Evolutionary conservation across 1,284 basidiomycete genomes (phyloP).

Genomic region (Ceratobasidium sp.): DNA sequence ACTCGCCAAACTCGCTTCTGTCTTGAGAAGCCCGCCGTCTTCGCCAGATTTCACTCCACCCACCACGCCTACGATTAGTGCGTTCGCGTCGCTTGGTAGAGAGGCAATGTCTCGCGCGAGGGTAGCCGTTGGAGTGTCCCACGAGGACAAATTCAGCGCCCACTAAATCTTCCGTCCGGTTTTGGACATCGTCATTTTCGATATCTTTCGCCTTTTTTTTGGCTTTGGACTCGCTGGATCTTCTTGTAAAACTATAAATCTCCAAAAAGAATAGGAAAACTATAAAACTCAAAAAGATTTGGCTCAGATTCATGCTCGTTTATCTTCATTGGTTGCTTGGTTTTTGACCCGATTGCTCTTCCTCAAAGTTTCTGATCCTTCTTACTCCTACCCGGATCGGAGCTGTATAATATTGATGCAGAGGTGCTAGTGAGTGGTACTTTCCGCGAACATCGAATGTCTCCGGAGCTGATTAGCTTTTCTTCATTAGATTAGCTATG

Average conservation of each 20-base stretch:
- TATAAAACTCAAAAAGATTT: neutral
- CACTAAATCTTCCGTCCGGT: neutral
- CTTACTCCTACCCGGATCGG: too few species aligned
- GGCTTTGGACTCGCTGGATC: too few species aligned
- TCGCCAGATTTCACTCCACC: neutral
- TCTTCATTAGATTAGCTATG: too few species aligned
- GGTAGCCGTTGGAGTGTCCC: neutral
- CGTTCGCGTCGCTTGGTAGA: neutral
- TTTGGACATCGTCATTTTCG: neutral
- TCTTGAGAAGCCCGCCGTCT: slow-evolving; percentile 2
- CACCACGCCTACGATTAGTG: neutral
- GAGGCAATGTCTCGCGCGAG: neutral
- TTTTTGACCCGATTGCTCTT: too few species aligned
- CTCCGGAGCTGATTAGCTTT: too few species aligned
- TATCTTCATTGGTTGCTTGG: too few species aligned
- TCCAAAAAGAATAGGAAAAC: slow-evolving; percentile 5
- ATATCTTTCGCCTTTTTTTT: neutral
- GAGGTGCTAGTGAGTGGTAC: too few species aligned
- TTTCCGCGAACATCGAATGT: too few species aligned
- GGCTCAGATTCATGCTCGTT: too few species aligned
- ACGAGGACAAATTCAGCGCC: neutral
- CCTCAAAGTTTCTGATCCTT: too few species aligned
- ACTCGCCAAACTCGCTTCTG: neutral
- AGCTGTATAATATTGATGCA: too few species aligned
- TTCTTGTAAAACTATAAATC: neutral